A percentile compares a stretch with the other conserved stretches of the same genome.
Evolutionary conservation across 495 filamentous ascomycete species (phyloP).

Genomic region (Penicillium malachiteum): DNA sequence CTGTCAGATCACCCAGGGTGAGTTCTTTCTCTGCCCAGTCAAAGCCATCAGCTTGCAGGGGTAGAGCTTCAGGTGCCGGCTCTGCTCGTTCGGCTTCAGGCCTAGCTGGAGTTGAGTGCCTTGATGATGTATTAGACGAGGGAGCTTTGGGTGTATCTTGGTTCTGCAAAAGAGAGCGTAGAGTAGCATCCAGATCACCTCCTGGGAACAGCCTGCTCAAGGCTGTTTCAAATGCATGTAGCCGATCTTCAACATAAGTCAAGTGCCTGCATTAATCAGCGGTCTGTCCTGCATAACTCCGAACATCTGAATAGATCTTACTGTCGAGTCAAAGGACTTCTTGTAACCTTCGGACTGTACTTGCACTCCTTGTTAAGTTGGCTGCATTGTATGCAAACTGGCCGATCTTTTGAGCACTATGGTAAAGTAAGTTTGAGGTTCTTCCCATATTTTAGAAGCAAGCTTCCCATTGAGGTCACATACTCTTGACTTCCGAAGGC

Average conservation of each 20-base stretch:
- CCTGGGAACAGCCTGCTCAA: slow-evolving; percentile 45
- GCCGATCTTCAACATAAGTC: slow-evolving; percentile 50
- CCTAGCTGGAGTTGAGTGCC: slow-evolving; percentile 40
- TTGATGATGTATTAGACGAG: slow-evolving; percentile 40
- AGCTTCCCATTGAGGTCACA: slow-evolving; percentile 1
- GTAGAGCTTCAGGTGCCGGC: slow-evolving; percentile 44
- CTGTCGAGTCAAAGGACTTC: slow-evolving; percentile 50
- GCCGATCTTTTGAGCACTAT: slow-evolving; percentile 51
- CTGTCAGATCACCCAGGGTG: slow-evolving; percentile 43
- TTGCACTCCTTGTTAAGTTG: slow-evolving; percentile 48
- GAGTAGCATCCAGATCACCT: slow-evolving; percentile 47
- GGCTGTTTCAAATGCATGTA: slow-evolving; percentile 46
- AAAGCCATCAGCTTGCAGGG: slow-evolving; percentile 52
- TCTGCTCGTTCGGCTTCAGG: slow-evolving; percentile 38
- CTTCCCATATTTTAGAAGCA: background rate
- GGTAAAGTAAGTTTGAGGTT: slow-evolving; percentile 3
- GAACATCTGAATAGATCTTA: slow-evolving; percentile 19
- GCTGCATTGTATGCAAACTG: slow-evolving; percentile 43
- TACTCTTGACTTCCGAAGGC: slow-evolving; percentile 50
- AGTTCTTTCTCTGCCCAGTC: slow-evolving; percentile 52
- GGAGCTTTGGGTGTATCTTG: slow-evolving; percentile 34
- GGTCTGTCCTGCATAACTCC: too few relatives aligned
- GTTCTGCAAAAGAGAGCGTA: slow-evolving; percentile 44
- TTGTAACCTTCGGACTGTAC: slow-evolving; percentile 48
- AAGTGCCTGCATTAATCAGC: slow-evolving; percentile 39